Percentiles rank a stretch among this genome's conserved stretches.
phyloP scores from a whole-genome alignment of 1,139 yeast genomes.

The Geotrichum bryndzae region DNA sequence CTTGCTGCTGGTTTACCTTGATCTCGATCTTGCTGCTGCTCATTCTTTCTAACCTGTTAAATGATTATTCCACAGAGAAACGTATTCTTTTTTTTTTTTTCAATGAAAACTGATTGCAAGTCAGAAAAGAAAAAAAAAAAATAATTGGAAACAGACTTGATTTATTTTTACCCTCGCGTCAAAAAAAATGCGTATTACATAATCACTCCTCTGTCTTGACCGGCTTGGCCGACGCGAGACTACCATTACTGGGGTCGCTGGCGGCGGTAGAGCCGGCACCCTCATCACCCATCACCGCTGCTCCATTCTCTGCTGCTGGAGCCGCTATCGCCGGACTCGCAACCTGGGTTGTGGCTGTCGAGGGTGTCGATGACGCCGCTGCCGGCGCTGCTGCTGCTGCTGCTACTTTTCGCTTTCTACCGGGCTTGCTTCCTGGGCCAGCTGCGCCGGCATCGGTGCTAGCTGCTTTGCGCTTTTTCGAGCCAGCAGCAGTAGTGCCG shows the following conservation, averaged over 20 bases:
- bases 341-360: too few species aligned
- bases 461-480: slow-evolving; percentile 3
- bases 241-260: not conserved
- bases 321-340: too few species aligned
- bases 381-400: not conserved
- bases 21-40: not conserved
- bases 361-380: not conserved
- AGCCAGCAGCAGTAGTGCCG: not conserved
- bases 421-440: not conserved
- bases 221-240: not conserved
- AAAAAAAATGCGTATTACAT: not conserved
- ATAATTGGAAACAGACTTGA: too few species aligned
- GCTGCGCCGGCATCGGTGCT: not conserved
- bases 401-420: slow-evolving; percentile 4
- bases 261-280: not conserved
- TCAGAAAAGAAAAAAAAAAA: not conserved
- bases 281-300: not conserved
- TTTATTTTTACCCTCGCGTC: not conserved
- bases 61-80: too few species aligned
- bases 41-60: not conserved
- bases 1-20: not conserved
- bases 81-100: too few species aligned
- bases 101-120: not conserved
- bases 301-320: not conserved
- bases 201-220: not conserved